Conservation (phyloP, 2,329 filamentous ascomycete species). For the Didymellaceae sp. region DNA sequence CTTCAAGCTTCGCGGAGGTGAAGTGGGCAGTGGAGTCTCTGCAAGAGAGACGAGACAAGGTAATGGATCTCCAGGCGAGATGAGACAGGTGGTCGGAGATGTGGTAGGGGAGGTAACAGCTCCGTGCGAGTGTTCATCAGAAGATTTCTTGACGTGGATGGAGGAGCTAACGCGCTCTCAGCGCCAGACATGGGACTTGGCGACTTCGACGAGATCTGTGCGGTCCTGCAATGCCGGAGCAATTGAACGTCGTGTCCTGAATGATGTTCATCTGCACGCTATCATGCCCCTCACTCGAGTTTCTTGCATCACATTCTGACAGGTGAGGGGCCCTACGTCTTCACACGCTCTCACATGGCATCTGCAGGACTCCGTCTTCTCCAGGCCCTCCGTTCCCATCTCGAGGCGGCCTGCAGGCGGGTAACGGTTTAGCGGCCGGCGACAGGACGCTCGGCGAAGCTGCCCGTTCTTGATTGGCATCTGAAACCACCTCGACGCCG, state of each 20-base stretch:
- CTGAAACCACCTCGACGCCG: slow-evolving; percentile 36
- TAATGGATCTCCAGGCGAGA: slow-evolving; percentile 26
- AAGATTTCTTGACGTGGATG: slow-evolving; percentile 43
- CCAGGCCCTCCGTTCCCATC: slow-evolving; percentile 13
- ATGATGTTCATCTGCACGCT: not conserved
- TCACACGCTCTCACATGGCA: not conserved
- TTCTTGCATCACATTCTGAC: not conserved
- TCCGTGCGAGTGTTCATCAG: slow-evolving; percentile 36
- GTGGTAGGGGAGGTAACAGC: slow-evolving; percentile 35
- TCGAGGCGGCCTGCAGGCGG: slow-evolving; percentile 24
- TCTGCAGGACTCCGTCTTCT: slow-evolving; percentile 3
- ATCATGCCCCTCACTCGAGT: not conserved
- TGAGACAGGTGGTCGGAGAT: slow-evolving; percentile 35
- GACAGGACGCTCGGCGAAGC: slow-evolving; percentile 31
- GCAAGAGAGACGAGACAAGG: slow-evolving; percentile 26
- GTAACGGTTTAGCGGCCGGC: slow-evolving; percentile 17
- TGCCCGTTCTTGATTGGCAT: slow-evolving; percentile 33
- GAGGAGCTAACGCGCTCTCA: slow-evolving; percentile 36
- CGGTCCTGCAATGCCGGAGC: slow-evolving; percentile 17
- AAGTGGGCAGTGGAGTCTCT: slow-evolving; percentile 25
- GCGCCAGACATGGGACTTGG: slow-evolving; percentile 27
- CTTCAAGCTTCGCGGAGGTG: slow-evolving; percentile 29
- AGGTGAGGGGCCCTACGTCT: not conserved
- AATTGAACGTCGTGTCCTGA: slow-evolving; percentile 5
- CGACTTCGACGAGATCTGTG: slow-evolving; percentile 22